Evolutionary conservation across 2,329 filamentous ascomycete genomes (phyloP).

Genomic region (Fusarium tricinctum): DNA sequence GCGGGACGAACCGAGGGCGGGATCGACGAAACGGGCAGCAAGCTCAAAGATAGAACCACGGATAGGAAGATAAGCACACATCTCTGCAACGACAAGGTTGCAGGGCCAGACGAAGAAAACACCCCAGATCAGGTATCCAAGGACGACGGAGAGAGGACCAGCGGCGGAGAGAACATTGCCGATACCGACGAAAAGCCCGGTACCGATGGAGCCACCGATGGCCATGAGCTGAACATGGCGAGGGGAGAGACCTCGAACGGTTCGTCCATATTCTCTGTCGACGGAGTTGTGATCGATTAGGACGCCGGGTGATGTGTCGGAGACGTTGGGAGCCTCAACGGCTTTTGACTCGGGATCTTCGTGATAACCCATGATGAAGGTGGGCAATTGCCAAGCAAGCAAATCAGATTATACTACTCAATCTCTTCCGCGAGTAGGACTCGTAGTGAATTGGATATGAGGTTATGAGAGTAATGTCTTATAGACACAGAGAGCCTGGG

Average conservation of each 20-base stretch:
- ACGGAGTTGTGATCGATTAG: conserved; percentile 47
- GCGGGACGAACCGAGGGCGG: conserved; percentile 59
- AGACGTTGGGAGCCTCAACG: conserved; percentile 45
- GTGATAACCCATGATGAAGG: conserved; percentile 46
- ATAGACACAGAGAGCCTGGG: conserved; percentile 41
- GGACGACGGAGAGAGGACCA: conserved; percentile 60
- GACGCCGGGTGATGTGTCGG: conserved; percentile 48
- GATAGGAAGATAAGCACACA: conserved; percentile 69
- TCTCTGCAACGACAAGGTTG: conserved; percentile 67
- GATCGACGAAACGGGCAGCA: conserved; percentile 68
- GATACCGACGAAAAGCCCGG: conserved; percentile 62
- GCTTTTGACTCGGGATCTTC: conserved; percentile 47
- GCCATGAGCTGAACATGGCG: conserved; percentile 66
- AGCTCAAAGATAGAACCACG: conserved; percentile 69
- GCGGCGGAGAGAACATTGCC: conserved; percentile 59
- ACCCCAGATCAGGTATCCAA: conserved; percentile 62
- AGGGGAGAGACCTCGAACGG: conserved; percentile 53
- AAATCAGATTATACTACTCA: conserved; percentile 7
- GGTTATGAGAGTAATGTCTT: conserved; percentile 33
- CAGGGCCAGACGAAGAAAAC: conserved; percentile 61
- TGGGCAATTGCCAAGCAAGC: conserved; percentile 4
- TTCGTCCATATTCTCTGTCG: conserved; percentile 52
- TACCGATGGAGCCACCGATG: conserved; percentile 63
- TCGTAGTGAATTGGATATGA: conserved; percentile 15
- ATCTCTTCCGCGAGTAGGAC: conserved; percentile 4